phyloP scores from a whole-genome alignment of 2,329 filamentous ascomycete species.

The Penicillium vulpinum region DNA sequence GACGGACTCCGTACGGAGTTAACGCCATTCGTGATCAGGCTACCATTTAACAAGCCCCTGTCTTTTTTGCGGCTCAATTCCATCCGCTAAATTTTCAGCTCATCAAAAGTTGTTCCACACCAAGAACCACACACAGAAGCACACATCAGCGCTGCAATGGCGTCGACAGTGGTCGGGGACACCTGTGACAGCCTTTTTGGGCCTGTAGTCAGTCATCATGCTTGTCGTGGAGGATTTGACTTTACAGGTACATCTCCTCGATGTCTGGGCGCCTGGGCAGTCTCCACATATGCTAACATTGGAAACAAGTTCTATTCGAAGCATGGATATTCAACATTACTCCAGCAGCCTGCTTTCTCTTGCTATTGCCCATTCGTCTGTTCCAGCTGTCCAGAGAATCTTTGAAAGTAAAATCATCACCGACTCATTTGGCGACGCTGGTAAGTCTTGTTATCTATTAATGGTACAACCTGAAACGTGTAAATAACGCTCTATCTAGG shows the following conservation, averaged over 20 bases:
- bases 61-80: not conserved
- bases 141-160: not conserved
- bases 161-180: not conserved
- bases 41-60: not conserved
- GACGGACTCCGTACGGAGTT: not conserved
- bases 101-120: no score
- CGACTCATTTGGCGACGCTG: conserved; percentile 6
- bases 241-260: not conserved
- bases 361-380: conserved; percentile 13
- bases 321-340: not conserved
- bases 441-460: conserved; percentile 1
- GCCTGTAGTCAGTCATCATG: not conserved
- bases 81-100: not conserved
- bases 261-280: not conserved
- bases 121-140: not conserved
- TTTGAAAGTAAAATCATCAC: conserved; percentile 14
- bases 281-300: not conserved
- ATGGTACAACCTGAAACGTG: not conserved
- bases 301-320: not conserved
- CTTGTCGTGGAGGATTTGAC: not conserved
- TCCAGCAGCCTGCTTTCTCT: conserved; percentile 7
- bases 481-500: not conserved
- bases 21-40: not conserved
- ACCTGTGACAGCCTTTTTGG: not conserved
- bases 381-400: conserved; percentile 13